Percentiles rank a stretch among this genome's conserved stretches.
phyloP scores from a whole-genome alignment of 2,329 filamentous ascomycete genomes.

The Hymenotorrendiella dingleyae region DNA sequence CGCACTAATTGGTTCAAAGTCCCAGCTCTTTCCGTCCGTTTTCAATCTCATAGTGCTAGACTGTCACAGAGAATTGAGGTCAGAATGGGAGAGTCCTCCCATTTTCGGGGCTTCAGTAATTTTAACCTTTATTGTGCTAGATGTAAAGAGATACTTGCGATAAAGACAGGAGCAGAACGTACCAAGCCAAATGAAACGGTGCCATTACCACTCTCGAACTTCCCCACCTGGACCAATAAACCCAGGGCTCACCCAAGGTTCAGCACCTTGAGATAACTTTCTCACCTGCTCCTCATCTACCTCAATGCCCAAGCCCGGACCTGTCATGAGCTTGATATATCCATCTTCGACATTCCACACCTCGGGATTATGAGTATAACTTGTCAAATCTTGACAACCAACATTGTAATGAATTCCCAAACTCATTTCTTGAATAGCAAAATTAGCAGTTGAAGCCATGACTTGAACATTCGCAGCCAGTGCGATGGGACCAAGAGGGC shows the following conservation, averaged over 20 bases:
- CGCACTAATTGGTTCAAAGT: too few species aligned
- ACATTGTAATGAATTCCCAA: constrained; percentile 75
- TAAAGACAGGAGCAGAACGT: too few species aligned
- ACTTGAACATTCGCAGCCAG: constrained; percentile 67
- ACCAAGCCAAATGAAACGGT: too few species aligned
- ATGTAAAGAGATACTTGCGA: too few species aligned
- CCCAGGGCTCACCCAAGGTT: constrained; percentile 59
- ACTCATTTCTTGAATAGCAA: constrained; percentile 73
- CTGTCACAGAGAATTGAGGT: too few species aligned
- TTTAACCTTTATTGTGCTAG: too few species aligned
- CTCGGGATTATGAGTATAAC: constrained; percentile 58
- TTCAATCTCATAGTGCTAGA: too few species aligned
- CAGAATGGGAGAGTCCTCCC: too few species aligned
- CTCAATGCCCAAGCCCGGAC: constrained; percentile 62
- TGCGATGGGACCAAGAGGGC: constrained; percentile 66
- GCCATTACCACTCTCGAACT: constrained; percentile 64
- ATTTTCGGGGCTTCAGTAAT: too few species aligned
- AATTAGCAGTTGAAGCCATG: constrained; percentile 54
- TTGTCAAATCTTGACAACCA: constrained; percentile 57
- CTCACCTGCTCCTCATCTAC: constrained; percentile 64
- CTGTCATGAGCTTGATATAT: constrained; percentile 54
- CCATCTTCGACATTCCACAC: constrained; percentile 64
- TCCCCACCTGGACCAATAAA: constrained; percentile 64
- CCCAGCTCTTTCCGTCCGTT: too few species aligned
- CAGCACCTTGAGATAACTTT: constrained; percentile 48